Percentiles rank a stretch among this genome's conserved stretches.
These are phyloP conservation scores for Cantharellus cinnabarinus DNA, from an alignment of 768 basidiomycete species.

Conservation along the genomic window DNA sequence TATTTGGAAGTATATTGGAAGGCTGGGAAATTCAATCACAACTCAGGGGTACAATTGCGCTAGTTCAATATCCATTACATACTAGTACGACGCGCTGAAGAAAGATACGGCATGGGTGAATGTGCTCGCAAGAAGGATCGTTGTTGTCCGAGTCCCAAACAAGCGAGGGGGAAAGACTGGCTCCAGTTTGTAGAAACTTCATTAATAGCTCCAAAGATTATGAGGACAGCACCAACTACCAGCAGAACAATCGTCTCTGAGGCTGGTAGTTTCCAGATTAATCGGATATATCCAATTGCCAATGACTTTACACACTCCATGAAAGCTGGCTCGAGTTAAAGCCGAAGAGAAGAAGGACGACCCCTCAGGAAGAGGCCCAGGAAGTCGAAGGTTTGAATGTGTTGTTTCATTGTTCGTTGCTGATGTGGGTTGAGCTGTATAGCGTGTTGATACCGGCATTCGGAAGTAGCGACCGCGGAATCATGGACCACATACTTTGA, in stretches of 20 bases:
- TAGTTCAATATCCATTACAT: neutral
- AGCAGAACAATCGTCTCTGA: constrained; percentile 39
- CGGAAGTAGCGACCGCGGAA: neutral
- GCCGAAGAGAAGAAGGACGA: constrained; percentile 50
- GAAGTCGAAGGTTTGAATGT: constrained; percentile 52
- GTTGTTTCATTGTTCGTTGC: constrained; percentile 33
- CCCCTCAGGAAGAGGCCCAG: constrained; percentile 41
- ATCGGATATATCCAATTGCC: too few species aligned
- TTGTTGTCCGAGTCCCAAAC: constrained; percentile 66
- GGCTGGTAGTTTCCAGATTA: neutral
- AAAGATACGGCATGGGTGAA: constrained; percentile 48
- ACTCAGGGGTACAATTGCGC: neutral
- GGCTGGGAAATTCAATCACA: constrained; percentile 26
- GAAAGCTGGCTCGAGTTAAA: constrained; percentile 48
- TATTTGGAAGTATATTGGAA: constrained; percentile 62
- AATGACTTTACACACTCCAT: constrained; percentile 22
- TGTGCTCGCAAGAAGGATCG: constrained; percentile 31
- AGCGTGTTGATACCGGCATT: neutral
- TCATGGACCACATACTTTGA: constrained; percentile 22
- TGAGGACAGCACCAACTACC: constrained; percentile 32
- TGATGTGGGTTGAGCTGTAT: constrained; percentile 47
- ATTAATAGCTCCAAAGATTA: constrained; percentile 30
- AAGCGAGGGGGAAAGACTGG: constrained; percentile 57
- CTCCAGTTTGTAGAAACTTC: constrained; percentile 42
- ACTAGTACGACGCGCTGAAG: constrained; percentile 25